Evolutionary conservation across 345 rosid species (phyloP).

Genomic region (Dipteronia dyeriana): DNA sequence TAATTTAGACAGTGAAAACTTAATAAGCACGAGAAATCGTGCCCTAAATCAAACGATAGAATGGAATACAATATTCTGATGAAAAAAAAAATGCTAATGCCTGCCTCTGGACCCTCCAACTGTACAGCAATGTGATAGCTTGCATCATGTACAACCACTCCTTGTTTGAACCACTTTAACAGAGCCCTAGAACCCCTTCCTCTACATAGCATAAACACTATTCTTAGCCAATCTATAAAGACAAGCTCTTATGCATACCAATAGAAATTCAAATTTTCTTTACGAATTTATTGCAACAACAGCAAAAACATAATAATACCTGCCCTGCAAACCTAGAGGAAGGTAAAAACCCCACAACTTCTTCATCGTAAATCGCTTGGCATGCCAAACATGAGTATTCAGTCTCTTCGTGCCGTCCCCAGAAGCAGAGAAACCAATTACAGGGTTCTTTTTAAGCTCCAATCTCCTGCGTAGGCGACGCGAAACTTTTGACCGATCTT

Average conservation of each 20-base stretch:
- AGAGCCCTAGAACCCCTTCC: conserved; percentile 91
- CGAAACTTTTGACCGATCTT: conserved; percentile 32
- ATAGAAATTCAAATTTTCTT: neutral
- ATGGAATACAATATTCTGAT: neutral
- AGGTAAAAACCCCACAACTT: conserved; percentile 87
- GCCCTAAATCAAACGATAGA: neutral
- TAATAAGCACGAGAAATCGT: neutral
- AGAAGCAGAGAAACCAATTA: conserved; percentile 59
- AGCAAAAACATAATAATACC: conserved; percentile 35
- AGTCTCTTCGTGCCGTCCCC: conserved; percentile 88
- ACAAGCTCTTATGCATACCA: neutral
- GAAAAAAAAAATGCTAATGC: conserved; percentile 32
- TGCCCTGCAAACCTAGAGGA: conserved; percentile 89
- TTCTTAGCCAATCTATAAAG: neutral
- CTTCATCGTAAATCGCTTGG: conserved; percentile 80
- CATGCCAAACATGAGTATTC: conserved; percentile 93
- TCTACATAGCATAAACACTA: conserved; percentile 43
- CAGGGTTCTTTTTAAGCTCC: conserved; percentile 61
- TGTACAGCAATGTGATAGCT: conserved; percentile 65
- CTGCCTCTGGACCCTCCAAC: conserved; percentile 77
- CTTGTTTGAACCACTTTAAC: conserved; percentile 63
- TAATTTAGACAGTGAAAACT: neutral
- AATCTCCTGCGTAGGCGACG: conserved; percentile 62
- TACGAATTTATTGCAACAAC: neutral
- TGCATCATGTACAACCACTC: conserved; percentile 79